A percentile compares a stretch with the other conserved stretches of the same genome.
Conservation (phyloP, 23 red algal species). For the Gracilaria domingensis region DNA sequence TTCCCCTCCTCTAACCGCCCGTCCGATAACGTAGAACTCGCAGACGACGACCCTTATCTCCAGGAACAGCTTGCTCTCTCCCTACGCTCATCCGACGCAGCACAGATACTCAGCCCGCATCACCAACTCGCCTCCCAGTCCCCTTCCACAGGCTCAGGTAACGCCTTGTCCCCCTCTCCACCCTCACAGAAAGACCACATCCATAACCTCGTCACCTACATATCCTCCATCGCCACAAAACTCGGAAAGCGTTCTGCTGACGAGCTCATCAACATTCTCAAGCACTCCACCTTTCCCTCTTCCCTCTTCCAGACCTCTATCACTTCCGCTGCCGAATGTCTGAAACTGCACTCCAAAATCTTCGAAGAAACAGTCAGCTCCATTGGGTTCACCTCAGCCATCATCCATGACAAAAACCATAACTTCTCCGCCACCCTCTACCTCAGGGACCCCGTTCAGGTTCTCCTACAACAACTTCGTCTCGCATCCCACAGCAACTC, state of each 20-base stretch:
- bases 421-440: neutral
- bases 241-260: neutral
- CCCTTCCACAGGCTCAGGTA: neutral
- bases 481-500: neutral
- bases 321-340: neutral
- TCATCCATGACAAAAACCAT: neutral
- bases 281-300: neutral
- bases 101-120: neutral
- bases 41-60: neutral
- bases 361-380: neutral
- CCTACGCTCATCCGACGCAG: neutral
- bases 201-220: neutral
- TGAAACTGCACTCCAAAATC: neutral
- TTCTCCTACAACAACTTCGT: neutral
- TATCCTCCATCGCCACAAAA: neutral
- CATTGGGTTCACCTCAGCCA: neutral
- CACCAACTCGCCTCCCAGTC: neutral
- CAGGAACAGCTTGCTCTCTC: constrained; percentile 1
- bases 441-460: neutral
- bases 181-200: neutral
- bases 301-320: neutral
- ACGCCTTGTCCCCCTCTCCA: neutral
- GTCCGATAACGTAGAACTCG: neutral
- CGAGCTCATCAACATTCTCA: constrained; percentile 11
- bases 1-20: neutral